Percentiles rank a stretch among this genome's conserved stretches.
Conservation (phyloP, 1,139 yeast species). For the Suhomyces bribrorum region DNA sequence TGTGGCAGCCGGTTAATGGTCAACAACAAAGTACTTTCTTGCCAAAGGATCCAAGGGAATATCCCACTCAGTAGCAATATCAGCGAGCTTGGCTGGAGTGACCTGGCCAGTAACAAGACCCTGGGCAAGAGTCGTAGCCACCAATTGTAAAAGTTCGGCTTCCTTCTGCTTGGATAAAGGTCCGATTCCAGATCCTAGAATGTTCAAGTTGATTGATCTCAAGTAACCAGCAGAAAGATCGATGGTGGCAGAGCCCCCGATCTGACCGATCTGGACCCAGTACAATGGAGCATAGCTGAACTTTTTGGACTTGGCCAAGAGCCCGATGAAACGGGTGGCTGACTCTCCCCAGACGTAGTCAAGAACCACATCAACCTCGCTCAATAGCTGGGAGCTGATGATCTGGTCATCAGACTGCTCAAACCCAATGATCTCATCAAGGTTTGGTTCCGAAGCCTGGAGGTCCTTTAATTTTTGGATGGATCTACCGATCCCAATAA, state of each 20-base stretch:
- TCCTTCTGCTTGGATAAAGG: constrained; percentile 14
- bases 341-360: constrained; percentile 17
- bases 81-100: constrained; percentile 11
- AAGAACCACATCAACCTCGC: constrained; percentile 16
- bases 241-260: constrained; percentile 18
- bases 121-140: constrained; percentile 9
- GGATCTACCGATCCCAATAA: constrained; percentile 18
- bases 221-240: constrained; percentile 16
- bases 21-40: constrained; percentile 14
- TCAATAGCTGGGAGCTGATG: constrained; percentile 4
- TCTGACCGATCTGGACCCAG: constrained; percentile 25
- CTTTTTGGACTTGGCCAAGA: constrained; percentile 6
- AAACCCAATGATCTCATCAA: constrained; percentile 13
- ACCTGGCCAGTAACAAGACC: constrained; percentile 10
- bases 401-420: constrained; percentile 8
- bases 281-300: constrained; percentile 12
- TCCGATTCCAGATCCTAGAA: constrained; percentile 26
- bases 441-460: constrained; percentile 11
- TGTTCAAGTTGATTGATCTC: constrained; percentile 20
- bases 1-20: neutral
- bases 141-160: constrained; percentile 5
- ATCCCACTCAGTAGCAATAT: constrained; percentile 13
- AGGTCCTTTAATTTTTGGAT: constrained; percentile 11
- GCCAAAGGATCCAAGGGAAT: constrained; percentile 3
- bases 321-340: constrained; percentile 11